A percentile compares a stretch with the other conserved stretches of the same genome.
Evolutionary conservation across 177 flowering plant genomes (phyloP).

Genomic region (Vitis hybrid): DNA sequence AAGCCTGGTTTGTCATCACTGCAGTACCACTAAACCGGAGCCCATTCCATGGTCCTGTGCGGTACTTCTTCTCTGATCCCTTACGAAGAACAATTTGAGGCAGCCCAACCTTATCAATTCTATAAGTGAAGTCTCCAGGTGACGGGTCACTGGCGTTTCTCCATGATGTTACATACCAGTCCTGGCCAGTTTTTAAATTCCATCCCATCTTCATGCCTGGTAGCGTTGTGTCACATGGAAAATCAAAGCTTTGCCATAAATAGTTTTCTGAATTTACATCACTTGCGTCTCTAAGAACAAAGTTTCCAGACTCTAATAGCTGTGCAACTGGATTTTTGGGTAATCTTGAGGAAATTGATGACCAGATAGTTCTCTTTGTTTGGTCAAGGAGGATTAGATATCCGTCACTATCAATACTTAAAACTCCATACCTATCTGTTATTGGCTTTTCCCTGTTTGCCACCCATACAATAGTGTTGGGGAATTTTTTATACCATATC

Average conservation of each 20-base stretch:
- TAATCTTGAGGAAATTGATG: background rate
- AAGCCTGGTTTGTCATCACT: background rate
- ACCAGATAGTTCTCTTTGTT: background rate
- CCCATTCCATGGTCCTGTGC: constrained; percentile 39
- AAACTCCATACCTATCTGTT: too few species aligned
- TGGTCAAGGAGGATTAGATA: background rate
- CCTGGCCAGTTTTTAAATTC: too few species aligned
- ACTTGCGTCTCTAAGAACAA: constrained; percentile 16
- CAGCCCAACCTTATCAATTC: too few species aligned
- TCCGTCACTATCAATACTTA: background rate
- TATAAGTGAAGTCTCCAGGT: too few species aligned
- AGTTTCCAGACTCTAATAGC: constrained; percentile 20
- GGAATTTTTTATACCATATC: constrained; percentile 23
- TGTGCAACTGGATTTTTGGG: background rate
- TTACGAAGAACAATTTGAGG: constrained; percentile 5
- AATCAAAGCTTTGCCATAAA: background rate
- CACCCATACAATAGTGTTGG: constrained; percentile 20
- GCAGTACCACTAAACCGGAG: constrained; percentile 16
- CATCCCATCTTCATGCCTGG: background rate
- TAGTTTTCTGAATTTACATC: background rate
- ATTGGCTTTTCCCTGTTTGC: constrained; percentile 9
- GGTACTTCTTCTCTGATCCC: background rate
- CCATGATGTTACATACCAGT: background rate
- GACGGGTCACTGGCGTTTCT: too few species aligned
- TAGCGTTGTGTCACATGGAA: too few species aligned